phyloP scores from a whole-genome alignment of 2,329 filamentous ascomycete species.

The Kalmusia sp. region DNA sequence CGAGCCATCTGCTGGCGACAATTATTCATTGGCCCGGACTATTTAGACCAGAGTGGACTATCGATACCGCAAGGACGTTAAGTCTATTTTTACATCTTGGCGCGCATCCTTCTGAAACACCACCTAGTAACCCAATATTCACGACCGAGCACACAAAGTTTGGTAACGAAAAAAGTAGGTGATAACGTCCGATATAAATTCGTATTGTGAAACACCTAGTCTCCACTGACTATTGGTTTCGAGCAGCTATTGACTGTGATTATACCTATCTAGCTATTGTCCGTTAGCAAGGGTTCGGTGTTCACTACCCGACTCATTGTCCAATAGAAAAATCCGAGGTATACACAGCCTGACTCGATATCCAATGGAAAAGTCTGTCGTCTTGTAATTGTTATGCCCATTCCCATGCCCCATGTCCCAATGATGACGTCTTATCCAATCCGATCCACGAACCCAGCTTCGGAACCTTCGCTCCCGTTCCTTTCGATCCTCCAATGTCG shows the following conservation, averaged over 20 bases:
- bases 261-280: too few species aligned
- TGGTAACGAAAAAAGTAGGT: neutral
- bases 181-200: neutral
- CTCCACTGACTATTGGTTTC: neutral
- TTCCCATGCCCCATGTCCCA: neutral
- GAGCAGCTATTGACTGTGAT: neutral
- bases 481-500: too few species aligned
- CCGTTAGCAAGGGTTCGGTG: too few species aligned
- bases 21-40: too few species aligned
- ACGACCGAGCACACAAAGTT: neutral
- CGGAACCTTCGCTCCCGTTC: neutral
- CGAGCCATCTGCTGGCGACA: too few species aligned
- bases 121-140: neutral
- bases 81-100: neutral
- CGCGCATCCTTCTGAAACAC: neutral
- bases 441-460: neutral
- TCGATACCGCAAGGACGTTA: conserved; percentile 3
- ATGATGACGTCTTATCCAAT: neutral
- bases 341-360: too few species aligned
- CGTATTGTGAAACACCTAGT: neutral
- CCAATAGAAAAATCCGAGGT: too few species aligned
- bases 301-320: too few species aligned
- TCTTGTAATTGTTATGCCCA: too few species aligned
- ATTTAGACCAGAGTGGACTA: too few species aligned
- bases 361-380: too few species aligned